Conservation (phyloP, 2,329 filamentous ascomycete species). For the Westerdykella aurantiaca region DNA sequence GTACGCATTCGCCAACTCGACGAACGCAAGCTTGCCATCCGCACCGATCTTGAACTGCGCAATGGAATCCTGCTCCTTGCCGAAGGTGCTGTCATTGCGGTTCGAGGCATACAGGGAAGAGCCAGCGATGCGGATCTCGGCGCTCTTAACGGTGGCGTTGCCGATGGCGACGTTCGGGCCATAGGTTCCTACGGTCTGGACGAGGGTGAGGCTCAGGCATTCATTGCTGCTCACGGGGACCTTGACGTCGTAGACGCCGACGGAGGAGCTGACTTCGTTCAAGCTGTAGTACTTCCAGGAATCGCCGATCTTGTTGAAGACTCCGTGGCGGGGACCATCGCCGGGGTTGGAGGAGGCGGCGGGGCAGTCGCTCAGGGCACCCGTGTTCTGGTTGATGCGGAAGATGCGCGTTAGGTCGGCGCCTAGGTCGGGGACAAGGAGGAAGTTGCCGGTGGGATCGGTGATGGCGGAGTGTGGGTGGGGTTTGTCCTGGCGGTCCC, state of each 20-base stretch:
- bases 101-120: conserved; percentile 23
- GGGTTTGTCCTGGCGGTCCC: conserved; percentile 46
- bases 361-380: conserved; percentile 41
- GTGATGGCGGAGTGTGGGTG: conserved; percentile 49
- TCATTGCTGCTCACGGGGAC: conserved; percentile 7
- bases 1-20: conserved; percentile 17
- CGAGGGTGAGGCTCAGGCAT: conserved; percentile 16
- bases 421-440: conserved; percentile 49
- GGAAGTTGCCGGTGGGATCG: conserved; percentile 44
- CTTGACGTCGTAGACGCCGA: conserved; percentile 15
- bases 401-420: conserved; percentile 51
- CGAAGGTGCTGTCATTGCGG: conserved; percentile 21
- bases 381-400: conserved; percentile 40
- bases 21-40: conserved; percentile 14
- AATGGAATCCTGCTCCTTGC: conserved; percentile 19
- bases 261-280: conserved; percentile 22
- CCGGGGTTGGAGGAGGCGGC: conserved; percentile 39
- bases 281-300: conserved; percentile 15
- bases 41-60: conserved; percentile 13
- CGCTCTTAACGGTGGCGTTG: conserved; percentile 13
- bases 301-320: conserved; percentile 34
- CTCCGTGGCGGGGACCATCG: conserved; percentile 48
- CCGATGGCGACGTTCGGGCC: conserved; percentile 8
- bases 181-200: conserved; percentile 19
- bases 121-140: conserved; percentile 18